Conservation (phyloP, 2,329 filamentous ascomycete species). For the Diaporthe humulicola region DNA sequence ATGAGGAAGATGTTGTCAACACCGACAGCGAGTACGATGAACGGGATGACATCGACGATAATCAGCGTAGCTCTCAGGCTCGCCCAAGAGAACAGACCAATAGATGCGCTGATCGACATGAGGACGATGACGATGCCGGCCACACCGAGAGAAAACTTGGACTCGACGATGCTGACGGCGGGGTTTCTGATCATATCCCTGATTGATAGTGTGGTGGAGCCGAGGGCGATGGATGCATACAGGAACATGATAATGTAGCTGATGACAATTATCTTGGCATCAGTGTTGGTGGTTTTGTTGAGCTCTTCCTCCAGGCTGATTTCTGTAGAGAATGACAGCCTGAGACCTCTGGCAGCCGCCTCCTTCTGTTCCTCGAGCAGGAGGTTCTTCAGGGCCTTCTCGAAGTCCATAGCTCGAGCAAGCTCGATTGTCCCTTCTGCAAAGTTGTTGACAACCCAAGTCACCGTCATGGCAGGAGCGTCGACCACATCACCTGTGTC, state of each 20-base stretch:
- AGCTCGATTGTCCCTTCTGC: constrained; percentile 78
- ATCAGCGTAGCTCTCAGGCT: constrained; percentile 96
- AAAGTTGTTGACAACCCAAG: constrained; percentile 94
- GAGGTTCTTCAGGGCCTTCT: constrained; percentile 80
- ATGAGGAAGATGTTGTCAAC: constrained; percentile 99
- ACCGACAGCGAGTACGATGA: constrained; percentile 94
- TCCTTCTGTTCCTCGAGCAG: constrained; percentile 85
- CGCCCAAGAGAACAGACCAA: constrained; percentile 92
- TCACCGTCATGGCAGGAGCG: constrained; percentile 85
- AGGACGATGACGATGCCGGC: constrained; percentile 95
- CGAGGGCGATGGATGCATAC: constrained; percentile 92
- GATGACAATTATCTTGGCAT: constrained; percentile 95
- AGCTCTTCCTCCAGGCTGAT: constrained; percentile 95
- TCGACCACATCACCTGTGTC: constrained; percentile 75
- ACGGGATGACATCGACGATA: constrained; percentile 98
- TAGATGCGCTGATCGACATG: constrained; percentile 96
- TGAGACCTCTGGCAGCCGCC: constrained; percentile 81
- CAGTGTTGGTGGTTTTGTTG: constrained; percentile 98
- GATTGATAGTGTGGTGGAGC: constrained; percentile 85
- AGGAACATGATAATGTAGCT: constrained; percentile 99
- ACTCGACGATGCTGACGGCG: constrained; percentile 88
- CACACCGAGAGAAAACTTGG: constrained; percentile 96
- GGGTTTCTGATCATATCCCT: constrained; percentile 86
- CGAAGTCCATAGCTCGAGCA: constrained; percentile 87
- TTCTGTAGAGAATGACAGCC: constrained; percentile 95